Evolutionary conservation across 371 early-diverging fungal genomes (phyloP).

Genomic region (Mortierella sp.): DNA sequence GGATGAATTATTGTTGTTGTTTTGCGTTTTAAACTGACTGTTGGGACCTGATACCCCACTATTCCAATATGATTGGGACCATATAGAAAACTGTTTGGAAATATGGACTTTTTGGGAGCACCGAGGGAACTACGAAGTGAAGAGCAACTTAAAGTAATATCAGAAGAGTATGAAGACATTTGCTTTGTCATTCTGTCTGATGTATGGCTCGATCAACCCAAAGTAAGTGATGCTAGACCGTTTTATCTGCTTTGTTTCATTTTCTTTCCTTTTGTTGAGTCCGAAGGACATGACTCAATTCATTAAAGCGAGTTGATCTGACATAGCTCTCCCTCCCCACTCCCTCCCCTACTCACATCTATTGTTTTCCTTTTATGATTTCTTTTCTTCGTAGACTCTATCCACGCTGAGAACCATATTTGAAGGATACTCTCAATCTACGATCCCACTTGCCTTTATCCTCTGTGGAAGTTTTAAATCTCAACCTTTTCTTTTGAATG

Average conservation of each 20-base stretch:
- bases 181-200: slow-evolving; percentile 85
- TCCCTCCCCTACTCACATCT: neutral
- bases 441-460: slow-evolving; percentile 84
- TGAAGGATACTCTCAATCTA: slow-evolving; percentile 69
- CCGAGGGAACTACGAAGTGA: slow-evolving; percentile 61
- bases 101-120: slow-evolving; percentile 69
- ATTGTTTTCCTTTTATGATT: neutral
- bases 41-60: neutral
- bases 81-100: slow-evolving; percentile 57
- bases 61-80: no score
- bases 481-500: slow-evolving; percentile 69
- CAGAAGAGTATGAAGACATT: slow-evolving; percentile 69
- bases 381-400: slow-evolving; percentile 53
- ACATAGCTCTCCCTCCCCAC: neutral
- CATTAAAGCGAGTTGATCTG: no score
- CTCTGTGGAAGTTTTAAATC: slow-evolving; percentile 90
- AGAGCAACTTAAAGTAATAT: slow-evolving; percentile 46
- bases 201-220: slow-evolving; percentile 85
- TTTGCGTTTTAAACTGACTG: neutral
- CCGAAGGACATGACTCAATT: no score
- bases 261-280: neutral
- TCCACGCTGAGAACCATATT: slow-evolving; percentile 72
- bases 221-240: slow-evolving; percentile 62
- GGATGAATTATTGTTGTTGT: no score
- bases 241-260: no score